These are phyloP conservation scores for Gnaphalium uliginosum DNA, from an alignment of 129 eudicot genomes.

Conservation along the genomic window DNA sequence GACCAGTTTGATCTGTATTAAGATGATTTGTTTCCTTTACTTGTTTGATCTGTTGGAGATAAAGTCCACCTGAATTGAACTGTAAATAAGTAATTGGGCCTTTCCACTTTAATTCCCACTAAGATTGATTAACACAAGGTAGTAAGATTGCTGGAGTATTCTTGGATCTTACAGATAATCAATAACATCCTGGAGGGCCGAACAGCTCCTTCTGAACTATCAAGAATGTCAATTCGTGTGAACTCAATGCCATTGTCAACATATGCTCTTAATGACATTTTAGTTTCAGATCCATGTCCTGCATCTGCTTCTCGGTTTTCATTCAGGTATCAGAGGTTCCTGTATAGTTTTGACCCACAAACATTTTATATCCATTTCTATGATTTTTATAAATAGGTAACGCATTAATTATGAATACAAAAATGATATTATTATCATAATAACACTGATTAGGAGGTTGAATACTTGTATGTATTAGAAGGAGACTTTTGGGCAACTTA, in stretches of 20 bases:
- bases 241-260: slow-evolving; percentile 57
- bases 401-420: not conserved
- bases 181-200: slow-evolving; percentile 68
- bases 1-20: not conserved
- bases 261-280: slow-evolving; percentile 74
- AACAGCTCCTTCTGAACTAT: slow-evolving; percentile 54
- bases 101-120: not conserved
- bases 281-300: slow-evolving; percentile 83
- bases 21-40: not conserved
- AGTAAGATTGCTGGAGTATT: not conserved
- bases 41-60: not conserved
- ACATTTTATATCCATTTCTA: not conserved
- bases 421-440: not conserved
- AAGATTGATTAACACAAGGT: not conserved
- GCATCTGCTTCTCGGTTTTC: slow-evolving; percentile 90
- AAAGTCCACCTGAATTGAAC: not conserved
- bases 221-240: slow-evolving; percentile 68
- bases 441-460: not conserved
- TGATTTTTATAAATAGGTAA: not conserved
- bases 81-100: not conserved
- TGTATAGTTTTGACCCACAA: not conserved
- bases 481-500: not conserved
- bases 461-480: not conserved
- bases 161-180: slow-evolving; percentile 45
- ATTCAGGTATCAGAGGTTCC: slow-evolving; percentile 54